Evolutionary conservation across 1,284 basidiomycete genomes (phyloP).

Genomic region (Pseudozyma hubeiensis): DNA sequence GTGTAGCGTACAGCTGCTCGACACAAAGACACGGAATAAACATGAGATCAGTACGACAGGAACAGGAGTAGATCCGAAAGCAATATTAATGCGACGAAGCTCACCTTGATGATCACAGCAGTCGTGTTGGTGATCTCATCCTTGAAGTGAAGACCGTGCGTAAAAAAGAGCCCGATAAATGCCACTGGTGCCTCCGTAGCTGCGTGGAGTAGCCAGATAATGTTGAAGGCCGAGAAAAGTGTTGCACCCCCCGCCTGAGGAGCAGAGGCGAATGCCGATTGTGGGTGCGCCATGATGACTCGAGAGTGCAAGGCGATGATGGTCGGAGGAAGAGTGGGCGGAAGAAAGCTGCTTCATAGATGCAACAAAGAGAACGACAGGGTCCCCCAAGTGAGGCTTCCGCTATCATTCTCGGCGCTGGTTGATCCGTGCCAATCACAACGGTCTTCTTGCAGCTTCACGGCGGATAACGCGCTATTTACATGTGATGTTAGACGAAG

Average conservation of each 20-base stretch:
- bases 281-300: slow-evolving; percentile 42
- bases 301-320: background rate
- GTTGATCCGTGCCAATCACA: slow-evolving; percentile 22
- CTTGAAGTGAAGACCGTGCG: slow-evolving; percentile 75
- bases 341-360: background rate
- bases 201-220: slow-evolving; percentile 79
- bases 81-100: slow-evolving; percentile 11
- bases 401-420: slow-evolving; percentile 10
- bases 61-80: slow-evolving; percentile 1
- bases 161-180: slow-evolving; percentile 78
- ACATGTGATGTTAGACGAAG: too few species aligned
- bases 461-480: background rate
- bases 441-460: slow-evolving; percentile 2
- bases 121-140: slow-evolving; percentile 83
- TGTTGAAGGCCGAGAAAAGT: slow-evolving; percentile 38
- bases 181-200: slow-evolving; percentile 80
- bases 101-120: slow-evolving; percentile 78
- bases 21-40: background rate
- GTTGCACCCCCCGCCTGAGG: slow-evolving; percentile 4
- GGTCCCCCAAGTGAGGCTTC: background rate
- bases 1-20: slow-evolving; percentile 30
- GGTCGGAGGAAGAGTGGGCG: background rate
- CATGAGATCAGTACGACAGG: background rate
- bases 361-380: background rate
- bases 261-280: slow-evolving; percentile 31